phyloP scores from a whole-genome alignment of 2,329 filamentous ascomycete species.

The Ascochyta viciae-villosae region DNA sequence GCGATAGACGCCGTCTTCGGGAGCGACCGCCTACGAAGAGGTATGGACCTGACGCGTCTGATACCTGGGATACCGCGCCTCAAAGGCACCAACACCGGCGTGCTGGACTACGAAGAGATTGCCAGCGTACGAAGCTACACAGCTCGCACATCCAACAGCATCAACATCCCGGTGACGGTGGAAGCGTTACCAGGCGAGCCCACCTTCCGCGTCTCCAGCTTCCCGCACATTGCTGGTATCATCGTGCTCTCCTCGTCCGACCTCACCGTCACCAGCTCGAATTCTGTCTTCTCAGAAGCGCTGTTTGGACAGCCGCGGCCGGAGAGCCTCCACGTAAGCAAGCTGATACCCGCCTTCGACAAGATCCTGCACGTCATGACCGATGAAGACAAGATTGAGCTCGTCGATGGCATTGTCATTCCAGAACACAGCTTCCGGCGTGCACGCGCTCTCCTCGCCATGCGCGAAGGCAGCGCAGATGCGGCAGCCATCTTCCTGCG shows the following conservation, averaged over 20 bases:
- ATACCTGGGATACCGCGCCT: conserved; percentile 84
- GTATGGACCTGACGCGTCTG: conserved; percentile 77
- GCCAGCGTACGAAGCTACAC: conserved; percentile 80
- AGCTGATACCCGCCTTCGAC: conserved; percentile 87
- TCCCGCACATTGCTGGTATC: conserved; percentile 96
- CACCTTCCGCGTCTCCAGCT: conserved; percentile 86
- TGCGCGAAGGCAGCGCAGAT: conserved; percentile 83
- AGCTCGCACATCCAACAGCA: conserved; percentile 75
- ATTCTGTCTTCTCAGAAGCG: conserved; percentile 90
- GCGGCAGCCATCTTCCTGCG: conserved; percentile 77
- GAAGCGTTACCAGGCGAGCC: conserved; percentile 73
- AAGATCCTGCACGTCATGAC: conserved; percentile 80
- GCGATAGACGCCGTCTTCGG: conserved; percentile 89
- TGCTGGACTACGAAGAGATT: conserved; percentile 80
- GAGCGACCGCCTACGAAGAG: conserved; percentile 68
- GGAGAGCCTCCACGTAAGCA: conserved; percentile 78
- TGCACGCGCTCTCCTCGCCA: conserved; percentile 80
- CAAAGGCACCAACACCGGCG: conserved; percentile 72
- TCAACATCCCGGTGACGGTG: conserved; percentile 85
- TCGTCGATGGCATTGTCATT: conserved; percentile 94
- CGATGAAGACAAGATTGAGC: conserved; percentile 82
- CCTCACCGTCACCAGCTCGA: conserved; percentile 86
- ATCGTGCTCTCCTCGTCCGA: conserved; percentile 84
- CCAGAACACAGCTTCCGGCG: conserved; percentile 95
- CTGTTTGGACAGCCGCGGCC: conserved; percentile 89